Conservation (phyloP, 495 filamentous ascomycete genomes). For the Penicillium taxi region DNA sequence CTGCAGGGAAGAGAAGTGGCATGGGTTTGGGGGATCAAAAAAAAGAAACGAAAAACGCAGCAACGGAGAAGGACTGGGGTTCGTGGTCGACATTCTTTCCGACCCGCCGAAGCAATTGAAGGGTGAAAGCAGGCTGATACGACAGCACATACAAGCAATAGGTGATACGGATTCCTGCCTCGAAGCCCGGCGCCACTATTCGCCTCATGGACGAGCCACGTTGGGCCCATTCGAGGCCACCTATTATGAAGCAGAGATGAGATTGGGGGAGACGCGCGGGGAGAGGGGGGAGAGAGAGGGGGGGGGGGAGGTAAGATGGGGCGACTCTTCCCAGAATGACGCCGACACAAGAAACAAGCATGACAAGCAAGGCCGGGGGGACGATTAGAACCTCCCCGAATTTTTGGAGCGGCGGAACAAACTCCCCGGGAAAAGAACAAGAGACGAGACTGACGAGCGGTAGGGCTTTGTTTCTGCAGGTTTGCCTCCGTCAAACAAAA, state of each 20-base stretch:
- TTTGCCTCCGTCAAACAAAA: constrained; percentile 25
- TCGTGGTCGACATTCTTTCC: constrained; percentile 20
- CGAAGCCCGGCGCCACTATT: constrained; percentile 21
- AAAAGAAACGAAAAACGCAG: constrained; percentile 4
- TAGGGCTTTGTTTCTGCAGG: constrained; percentile 24
- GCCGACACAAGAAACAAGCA: constrained; percentile 10
- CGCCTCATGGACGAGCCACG: constrained; percentile 22
- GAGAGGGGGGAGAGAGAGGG: neutral
- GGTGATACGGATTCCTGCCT: constrained; percentile 26
- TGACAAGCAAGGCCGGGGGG: no score
- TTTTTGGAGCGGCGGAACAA: constrained; percentile 11
- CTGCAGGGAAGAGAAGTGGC: constrained; percentile 15
- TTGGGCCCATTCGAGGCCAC: constrained; percentile 22
- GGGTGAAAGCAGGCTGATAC: constrained; percentile 18
- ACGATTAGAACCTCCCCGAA: constrained; percentile 17
- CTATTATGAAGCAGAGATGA: constrained; percentile 12
- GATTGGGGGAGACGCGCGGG: no score
- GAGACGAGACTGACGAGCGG: constrained; percentile 11
- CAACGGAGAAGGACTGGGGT: constrained; percentile 17
- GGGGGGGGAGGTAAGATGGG: constrained; percentile 3
- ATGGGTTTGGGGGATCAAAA: constrained; percentile 1
- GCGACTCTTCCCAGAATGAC: constrained; percentile 6
- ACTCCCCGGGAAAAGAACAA: constrained; percentile 2
- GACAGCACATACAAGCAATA: constrained; percentile 25
- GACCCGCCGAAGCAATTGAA: constrained; percentile 20